Conservation (phyloP, 768 basidiomycete species). For the Sistotremastrum suecicum region DNA sequence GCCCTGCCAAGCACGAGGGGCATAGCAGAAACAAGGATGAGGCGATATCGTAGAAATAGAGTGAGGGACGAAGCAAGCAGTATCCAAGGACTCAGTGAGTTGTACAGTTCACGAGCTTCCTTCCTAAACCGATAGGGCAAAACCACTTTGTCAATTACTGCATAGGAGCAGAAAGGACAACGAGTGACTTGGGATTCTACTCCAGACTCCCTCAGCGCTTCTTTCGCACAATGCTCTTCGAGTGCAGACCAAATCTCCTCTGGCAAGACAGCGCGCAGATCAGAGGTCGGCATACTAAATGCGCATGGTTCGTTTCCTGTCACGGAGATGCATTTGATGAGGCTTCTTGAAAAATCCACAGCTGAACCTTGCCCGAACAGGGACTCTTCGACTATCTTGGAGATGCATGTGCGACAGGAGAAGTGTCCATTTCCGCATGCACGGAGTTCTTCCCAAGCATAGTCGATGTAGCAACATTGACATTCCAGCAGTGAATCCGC, state of each 20-base stretch:
- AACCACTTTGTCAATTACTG: neutral
- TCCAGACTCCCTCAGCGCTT: neutral
- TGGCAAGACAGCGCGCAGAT: constrained; percentile 1
- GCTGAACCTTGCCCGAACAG: constrained; percentile 1
- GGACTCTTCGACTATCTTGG: neutral
- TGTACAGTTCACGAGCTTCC: neutral
- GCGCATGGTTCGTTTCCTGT: neutral
- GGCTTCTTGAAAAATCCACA: neutral
- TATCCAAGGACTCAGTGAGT: neutral
- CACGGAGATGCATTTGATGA: constrained; percentile 5
- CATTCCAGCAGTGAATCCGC: constrained; percentile 5
- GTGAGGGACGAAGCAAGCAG: neutral
- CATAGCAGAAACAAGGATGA: neutral
- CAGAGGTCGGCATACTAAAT: neutral
- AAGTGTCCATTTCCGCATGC: constrained; percentile 5
- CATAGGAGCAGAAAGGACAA: constrained; percentile 6
- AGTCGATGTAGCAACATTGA: constrained; percentile 9
- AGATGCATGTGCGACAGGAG: constrained; percentile 5
- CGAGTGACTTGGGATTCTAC: neutral
- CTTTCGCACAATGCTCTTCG: constrained; percentile 1
- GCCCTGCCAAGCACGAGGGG: neutral
- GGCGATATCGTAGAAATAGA: neutral
- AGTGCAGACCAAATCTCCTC: neutral
- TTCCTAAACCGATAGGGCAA: no score
- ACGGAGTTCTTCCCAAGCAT: constrained; percentile 6